Conservation (phyloP, 2,329 filamentous ascomycete species). For the Truncatella angustata region DNA sequence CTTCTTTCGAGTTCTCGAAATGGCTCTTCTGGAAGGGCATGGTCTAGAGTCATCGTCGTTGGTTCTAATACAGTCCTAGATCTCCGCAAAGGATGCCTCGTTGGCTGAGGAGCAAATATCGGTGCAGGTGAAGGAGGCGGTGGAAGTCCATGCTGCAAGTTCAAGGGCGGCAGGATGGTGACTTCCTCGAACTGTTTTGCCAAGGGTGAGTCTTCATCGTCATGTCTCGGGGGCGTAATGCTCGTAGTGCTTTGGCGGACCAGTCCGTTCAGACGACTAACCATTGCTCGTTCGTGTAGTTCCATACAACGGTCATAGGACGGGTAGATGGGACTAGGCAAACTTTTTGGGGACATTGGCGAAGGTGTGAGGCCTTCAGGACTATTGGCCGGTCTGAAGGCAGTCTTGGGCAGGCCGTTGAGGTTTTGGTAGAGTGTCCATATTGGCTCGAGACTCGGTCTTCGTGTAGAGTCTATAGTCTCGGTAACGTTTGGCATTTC, state of each 20-base stretch:
- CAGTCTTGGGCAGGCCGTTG: constrained; percentile 19
- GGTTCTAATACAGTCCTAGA: neutral
- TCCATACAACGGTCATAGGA: constrained; percentile 33
- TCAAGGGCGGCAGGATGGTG: constrained; percentile 22
- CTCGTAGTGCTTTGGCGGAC: constrained; percentile 18
- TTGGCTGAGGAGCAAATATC: constrained; percentile 6
- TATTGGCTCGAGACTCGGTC: constrained; percentile 33
- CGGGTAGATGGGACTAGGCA: constrained; percentile 34
- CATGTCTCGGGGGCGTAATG: constrained; percentile 23
- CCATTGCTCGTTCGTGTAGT: constrained; percentile 33
- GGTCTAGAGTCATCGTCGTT: neutral
- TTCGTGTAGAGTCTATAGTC: constrained; percentile 14
- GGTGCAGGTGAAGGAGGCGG: constrained; percentile 9
- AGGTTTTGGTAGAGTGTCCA: constrained; percentile 30
- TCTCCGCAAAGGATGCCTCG: neutral
- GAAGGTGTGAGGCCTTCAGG: constrained; percentile 24
- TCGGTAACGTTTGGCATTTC: neutral
- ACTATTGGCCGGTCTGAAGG: constrained; percentile 22
- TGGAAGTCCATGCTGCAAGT: constrained; percentile 8
- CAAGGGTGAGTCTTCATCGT: constrained; percentile 27
- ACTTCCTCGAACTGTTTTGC: constrained; percentile 24
- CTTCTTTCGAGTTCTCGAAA: neutral
- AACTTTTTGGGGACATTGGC: constrained; percentile 26
- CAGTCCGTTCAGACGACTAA: constrained; percentile 31
- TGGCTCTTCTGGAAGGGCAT: neutral